Evolutionary conservation across 2,329 filamentous ascomycete species (phyloP).

Genomic region (Amesomyces nigricolor): DNA sequence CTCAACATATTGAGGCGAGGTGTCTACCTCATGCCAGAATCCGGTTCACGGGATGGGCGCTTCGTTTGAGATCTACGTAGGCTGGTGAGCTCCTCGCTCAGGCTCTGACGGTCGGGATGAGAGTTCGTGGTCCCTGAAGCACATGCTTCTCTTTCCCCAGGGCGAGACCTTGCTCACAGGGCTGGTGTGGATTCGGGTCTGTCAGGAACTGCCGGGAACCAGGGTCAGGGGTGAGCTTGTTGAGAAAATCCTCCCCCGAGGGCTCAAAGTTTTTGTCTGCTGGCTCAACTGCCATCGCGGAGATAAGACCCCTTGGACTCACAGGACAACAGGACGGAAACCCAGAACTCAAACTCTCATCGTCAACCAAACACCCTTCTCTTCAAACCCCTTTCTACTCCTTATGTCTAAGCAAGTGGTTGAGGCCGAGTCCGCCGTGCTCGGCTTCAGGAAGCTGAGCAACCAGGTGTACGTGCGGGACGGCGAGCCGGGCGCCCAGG

Average conservation of each 20-base stretch:
- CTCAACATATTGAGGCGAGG: no score
- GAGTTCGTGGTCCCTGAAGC: neutral
- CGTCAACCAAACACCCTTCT: neutral
- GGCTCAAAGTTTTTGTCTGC: neutral
- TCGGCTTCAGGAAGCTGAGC: slow-evolving; percentile 43
- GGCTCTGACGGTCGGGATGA: no score
- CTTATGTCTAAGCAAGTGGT: slow-evolving; percentile 1
- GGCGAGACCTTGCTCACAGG: neutral
- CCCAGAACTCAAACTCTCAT: no score
- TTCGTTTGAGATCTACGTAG: no score
- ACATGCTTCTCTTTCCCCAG: neutral
- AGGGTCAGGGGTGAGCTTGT: neutral
- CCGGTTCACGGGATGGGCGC: no score
- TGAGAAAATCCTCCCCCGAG: slow-evolving; percentile 2
- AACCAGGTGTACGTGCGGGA: slow-evolving; percentile 42
- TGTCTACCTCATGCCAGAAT: no score
- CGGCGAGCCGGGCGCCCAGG: neutral
- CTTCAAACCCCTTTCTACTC: neutral
- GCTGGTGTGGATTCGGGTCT: neutral
- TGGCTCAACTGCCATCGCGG: neutral
- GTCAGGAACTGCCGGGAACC: neutral
- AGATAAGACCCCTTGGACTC: no score
- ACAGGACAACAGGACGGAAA: no score
- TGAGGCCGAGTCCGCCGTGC: slow-evolving; percentile 26
- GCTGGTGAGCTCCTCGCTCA: no score